Evolutionary conservation across 1,284 basidiomycete species (phyloP).

Genomic region (Omphalotus olearius): DNA sequence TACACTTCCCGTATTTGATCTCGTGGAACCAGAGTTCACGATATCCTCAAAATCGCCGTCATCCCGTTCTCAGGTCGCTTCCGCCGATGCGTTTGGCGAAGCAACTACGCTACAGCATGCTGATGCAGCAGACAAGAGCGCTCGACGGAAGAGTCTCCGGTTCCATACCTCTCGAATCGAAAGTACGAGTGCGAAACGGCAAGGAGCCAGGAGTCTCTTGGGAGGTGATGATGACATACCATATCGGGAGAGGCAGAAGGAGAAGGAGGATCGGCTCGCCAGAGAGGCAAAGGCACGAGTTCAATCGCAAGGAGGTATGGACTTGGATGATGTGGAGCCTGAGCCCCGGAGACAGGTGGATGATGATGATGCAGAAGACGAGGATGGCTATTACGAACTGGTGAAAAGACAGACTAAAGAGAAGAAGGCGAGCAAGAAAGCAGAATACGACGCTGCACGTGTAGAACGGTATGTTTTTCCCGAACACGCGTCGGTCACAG

Average conservation of each 20-base stretch:
- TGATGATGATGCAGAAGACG: conserved; percentile 38
- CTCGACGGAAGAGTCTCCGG: conserved; percentile 73
- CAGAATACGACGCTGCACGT: conserved; percentile 68
- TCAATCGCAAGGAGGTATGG: conserved; percentile 54
- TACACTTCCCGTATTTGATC: conserved; percentile 53
- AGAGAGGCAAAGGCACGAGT: conserved; percentile 45
- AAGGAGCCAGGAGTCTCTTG: conserved; percentile 59
- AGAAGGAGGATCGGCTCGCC: conserved; percentile 47
- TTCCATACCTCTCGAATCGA: conserved; percentile 88
- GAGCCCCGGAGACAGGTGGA: conserved; percentile 39
- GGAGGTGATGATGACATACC: conserved; percentile 91
- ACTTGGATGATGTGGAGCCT: conserved; percentile 60
- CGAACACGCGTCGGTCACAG: not conserved
- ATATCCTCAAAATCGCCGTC: conserved; percentile 33
- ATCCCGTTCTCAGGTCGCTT: conserved; percentile 23
- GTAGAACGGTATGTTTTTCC: conserved; percentile 54
- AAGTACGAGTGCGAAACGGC: conserved; percentile 64
- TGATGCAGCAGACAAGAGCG: conserved; percentile 80
- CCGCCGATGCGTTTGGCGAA: conserved; percentile 72
- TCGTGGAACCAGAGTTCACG: conserved; percentile 66
- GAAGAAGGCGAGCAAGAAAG: conserved; percentile 76
- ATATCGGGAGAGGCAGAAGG: conserved; percentile 65
- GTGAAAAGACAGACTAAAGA: conserved; percentile 72
- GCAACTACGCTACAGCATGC: conserved; percentile 60
- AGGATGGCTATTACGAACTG: conserved; percentile 84